phyloP scores from a whole-genome alignment of 2,329 filamentous ascomycete genomes.

The Tolypocladium tundrense region DNA sequence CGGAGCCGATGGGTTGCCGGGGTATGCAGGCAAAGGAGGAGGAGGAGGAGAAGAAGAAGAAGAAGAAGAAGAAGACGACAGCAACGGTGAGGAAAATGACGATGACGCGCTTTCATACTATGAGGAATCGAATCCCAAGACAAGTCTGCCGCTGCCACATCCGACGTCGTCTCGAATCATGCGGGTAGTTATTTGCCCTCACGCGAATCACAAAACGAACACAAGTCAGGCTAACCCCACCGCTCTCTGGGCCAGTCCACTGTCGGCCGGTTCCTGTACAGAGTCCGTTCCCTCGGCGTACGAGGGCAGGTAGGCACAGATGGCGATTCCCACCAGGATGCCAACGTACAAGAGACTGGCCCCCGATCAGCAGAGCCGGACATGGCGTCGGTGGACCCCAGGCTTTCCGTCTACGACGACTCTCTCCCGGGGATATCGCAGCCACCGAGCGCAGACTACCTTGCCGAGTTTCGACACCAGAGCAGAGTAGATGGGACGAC shows the following conservation, averaged over 20 bases:
- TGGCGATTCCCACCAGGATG: not conserved
- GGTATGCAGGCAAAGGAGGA: not conserved
- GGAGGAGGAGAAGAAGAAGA: not conserved
- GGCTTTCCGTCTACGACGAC: not conserved
- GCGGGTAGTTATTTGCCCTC: not conserved
- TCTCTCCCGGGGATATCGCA: not conserved
- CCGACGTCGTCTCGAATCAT: not conserved
- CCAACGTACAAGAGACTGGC: not conserved
- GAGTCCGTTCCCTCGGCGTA: not conserved
- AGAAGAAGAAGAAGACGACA: not conserved
- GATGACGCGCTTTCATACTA: not conserved
- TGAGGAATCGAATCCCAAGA: not conserved
- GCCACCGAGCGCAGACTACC: not conserved
- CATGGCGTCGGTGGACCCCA: not conserved
- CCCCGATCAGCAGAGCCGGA: not conserved
- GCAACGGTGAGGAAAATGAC: not conserved
- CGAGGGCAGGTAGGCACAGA: not conserved
- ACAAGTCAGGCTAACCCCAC: not conserved
- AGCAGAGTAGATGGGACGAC: not conserved
- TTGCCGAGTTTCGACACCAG: not conserved
- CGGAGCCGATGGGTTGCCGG: not conserved
- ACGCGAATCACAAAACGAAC: not conserved
- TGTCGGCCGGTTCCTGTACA: not conserved
- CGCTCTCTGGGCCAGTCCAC: not conserved
- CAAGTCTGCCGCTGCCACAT: not conserved